These are phyloP conservation scores for Saturnispora bothae DNA, from an alignment of 805 yeast genomes.

Conservation along the genomic window DNA sequence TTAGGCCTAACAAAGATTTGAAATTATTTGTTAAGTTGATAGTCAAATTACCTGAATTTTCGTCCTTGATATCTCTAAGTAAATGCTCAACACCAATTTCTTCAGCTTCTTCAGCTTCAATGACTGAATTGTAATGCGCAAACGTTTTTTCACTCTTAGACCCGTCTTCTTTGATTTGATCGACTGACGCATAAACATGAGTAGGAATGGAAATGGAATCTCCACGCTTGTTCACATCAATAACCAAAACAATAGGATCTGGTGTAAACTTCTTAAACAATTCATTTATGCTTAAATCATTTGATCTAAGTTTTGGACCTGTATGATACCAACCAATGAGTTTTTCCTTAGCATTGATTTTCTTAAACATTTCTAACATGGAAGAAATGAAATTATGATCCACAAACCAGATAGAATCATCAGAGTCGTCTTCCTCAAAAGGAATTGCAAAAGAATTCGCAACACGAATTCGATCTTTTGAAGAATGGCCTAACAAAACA, in stretches of 20 bases:
- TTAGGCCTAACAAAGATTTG: conserved; percentile 78
- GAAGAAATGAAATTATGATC: conserved; percentile 94
- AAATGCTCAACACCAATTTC: conserved; percentile 98
- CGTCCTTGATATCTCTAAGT: conserved; percentile 88
- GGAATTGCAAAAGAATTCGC: conserved; percentile 96
- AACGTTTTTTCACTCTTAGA: conserved; percentile 86
- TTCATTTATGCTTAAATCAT: conserved; percentile 88
- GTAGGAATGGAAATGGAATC: conserved; percentile 84
- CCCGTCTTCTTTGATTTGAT: conserved; percentile 94
- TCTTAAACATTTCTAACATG: conserved; percentile 96
- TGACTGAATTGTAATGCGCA: conserved; percentile 81
- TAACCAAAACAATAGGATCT: conserved; percentile 77
- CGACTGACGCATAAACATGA: conserved; percentile 87
- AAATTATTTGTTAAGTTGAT: conserved; percentile 82
- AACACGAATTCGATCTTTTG: conserved; percentile 43
- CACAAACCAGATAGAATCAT: conserved; percentile 88
- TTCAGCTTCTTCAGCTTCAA: conserved; percentile 98
- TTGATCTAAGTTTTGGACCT: conserved; percentile 83
- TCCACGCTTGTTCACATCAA: conserved; percentile 78
- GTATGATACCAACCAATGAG: conserved; percentile 99
- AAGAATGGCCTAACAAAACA: conserved; percentile 73
- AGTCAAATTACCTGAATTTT: conserved; percentile 88
- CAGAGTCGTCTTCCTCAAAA: conserved; percentile 91
- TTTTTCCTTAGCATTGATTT: conserved; percentile 93
- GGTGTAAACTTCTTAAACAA: conserved; percentile 72